phyloP scores from a whole-genome alignment of 371 early-diverging fungal genomes.

The Mortierella sp. region DNA sequence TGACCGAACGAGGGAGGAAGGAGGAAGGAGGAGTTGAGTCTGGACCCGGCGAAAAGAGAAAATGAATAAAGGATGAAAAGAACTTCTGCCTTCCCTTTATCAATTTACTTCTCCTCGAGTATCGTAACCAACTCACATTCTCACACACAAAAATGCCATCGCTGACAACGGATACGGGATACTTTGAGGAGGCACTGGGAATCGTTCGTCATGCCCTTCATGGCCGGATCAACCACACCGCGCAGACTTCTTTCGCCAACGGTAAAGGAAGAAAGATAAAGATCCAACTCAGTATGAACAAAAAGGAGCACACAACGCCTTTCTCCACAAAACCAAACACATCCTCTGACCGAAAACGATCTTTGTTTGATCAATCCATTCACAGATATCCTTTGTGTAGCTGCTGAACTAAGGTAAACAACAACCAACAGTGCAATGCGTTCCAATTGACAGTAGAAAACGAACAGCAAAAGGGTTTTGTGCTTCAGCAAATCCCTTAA shows the following conservation, averaged over 20 bases:
- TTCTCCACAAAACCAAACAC: too few species aligned
- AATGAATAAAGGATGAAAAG: not conserved
- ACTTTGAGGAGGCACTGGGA: slow-evolving; percentile 10
- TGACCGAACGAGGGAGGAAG: not conserved
- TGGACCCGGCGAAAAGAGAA: not conserved
- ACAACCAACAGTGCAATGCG: not conserved
- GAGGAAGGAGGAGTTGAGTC: not conserved
- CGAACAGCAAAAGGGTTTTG: not conserved
- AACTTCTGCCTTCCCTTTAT: not conserved
- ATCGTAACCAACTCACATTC: not conserved
- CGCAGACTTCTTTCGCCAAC: slow-evolving; percentile 39
- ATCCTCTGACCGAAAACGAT: not conserved
- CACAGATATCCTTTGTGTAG: slow-evolving; percentile 38
- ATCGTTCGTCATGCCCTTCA: slow-evolving; percentile 9
- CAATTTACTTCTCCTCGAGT: not conserved
- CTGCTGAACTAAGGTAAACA: slow-evolving; percentile 30
- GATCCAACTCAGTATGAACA: too few species aligned
- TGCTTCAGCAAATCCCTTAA: not conserved
- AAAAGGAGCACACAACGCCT: not conserved
- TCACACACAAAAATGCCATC: not conserved
- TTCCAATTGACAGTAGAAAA: too few species aligned
- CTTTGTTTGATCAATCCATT: not conserved
- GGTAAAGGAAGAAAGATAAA: slow-evolving; percentile 23
- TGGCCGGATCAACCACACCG: slow-evolving; percentile 29
- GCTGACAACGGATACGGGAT: not conserved